A percentile compares a stretch with the other conserved stretches of the same genome.
phyloP scores from a whole-genome alignment of 352 stramenopile species.

The Phytophthora constricta region DNA sequence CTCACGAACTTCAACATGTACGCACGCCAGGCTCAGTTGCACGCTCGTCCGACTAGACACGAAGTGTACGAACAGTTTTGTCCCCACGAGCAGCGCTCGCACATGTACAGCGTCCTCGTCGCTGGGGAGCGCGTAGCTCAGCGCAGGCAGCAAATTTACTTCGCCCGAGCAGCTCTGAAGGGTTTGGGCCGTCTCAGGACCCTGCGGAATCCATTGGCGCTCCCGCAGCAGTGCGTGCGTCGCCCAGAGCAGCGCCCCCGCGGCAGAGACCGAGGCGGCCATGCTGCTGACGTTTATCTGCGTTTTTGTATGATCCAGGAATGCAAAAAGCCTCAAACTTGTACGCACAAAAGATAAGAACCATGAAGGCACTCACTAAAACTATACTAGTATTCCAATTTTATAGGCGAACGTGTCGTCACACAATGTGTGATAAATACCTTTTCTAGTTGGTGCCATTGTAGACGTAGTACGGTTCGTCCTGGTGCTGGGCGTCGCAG shows the following conservation, averaged over 20 bases:
- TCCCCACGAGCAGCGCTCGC: constrained; percentile 40
- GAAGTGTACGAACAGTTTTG: constrained; percentile 58
- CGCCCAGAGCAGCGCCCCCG: constrained; percentile 50
- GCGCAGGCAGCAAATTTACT: constrained; percentile 41
- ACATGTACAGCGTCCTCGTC: constrained; percentile 34
- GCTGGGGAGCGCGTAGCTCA: constrained; percentile 21
- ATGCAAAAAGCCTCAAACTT: no score
- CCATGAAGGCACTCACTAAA: no score
- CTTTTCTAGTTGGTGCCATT: constrained; percentile 14
- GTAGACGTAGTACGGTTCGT: constrained; percentile 22
- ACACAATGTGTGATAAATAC: background rate
- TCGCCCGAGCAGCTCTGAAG: constrained; percentile 40
- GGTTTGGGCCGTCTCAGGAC: background rate
- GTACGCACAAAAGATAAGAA: no score
- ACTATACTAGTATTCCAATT: background rate
- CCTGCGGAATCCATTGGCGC: constrained; percentile 21
- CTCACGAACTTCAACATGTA: no score
- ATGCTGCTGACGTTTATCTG: background rate
- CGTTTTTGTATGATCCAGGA: background rate
- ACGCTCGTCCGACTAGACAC: constrained; percentile 35
- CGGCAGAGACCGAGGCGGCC: constrained; percentile 23
- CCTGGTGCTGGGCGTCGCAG: constrained; percentile 15
- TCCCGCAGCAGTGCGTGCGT: constrained; percentile 42
- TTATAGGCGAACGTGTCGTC: background rate
- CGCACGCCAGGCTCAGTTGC: constrained; percentile 43